Evolutionary conservation across 768 basidiomycete genomes (phyloP), one percentile per base, ranked within the genome.

Genomic region (Tulasnella sp.): DNA sequence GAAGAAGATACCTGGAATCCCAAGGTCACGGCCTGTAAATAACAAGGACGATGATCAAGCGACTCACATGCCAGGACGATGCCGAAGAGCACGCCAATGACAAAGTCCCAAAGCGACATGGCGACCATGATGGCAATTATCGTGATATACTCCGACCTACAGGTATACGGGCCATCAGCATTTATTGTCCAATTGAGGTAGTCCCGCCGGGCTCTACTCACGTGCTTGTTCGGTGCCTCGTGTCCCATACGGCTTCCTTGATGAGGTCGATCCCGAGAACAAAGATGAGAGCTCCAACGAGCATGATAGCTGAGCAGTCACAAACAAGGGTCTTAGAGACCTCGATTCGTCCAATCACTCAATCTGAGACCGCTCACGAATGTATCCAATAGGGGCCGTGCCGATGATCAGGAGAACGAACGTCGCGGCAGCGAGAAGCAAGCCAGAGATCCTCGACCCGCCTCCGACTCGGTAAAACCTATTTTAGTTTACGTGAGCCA

Each of bases 221-320:
- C 88, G 89, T 87, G 88, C 91, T 96, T 31, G 95, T 95, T 21
- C 96, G 91, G 85, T 94, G 90, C 71, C 95, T 87, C 14, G 97
- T 97, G 85, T 99, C 97, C 97, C 97, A 99, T 12, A 98, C 84
- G 0, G 98, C 97, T 85, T 98, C 97, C 83, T 97, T 97, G 56
- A 95, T 91, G 52, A 99, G 90, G 82, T 99, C 97, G 75, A 98
- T 90, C 0, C 97, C 98, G 44, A 99, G 89, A 12, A 98, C 96
- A 82, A 96, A 97, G 81, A 99, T 98, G 78, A 99, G 87, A 2
- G 95, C 92, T 0, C 92, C 92, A 19, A 98, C 96, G 6, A 97
- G 92, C 90, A 95, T 92, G 40, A 98, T 92, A 79, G 96, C 95
- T 97, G 80, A 68, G 77, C 39, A 71, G 34, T 36, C 58, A 75